Conservation (phyloP, 1,284 basidiomycete genomes). For the Prillingera fragicola region DNA sequence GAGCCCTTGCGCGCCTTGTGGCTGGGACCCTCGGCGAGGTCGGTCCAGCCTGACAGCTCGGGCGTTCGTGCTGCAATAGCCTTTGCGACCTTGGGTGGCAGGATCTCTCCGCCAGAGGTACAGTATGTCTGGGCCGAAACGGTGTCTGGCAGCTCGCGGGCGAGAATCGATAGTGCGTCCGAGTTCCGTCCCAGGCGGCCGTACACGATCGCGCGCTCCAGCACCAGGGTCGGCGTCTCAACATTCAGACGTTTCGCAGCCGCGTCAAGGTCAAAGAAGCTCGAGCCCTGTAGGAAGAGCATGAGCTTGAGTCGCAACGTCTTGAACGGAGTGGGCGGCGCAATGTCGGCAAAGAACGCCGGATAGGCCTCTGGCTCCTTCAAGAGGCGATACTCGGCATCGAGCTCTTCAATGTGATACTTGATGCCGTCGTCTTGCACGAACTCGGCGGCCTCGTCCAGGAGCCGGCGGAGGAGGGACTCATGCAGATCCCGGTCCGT, state of each 20-base stretch:
- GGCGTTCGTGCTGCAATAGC: conserved; percentile 40
- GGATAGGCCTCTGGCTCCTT: conserved; percentile 35
- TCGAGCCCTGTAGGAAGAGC: conserved; percentile 70
- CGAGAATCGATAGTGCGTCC: conserved; percentile 62
- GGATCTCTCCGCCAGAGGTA: conserved; percentile 63
- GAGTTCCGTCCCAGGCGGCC: conserved; percentile 68
- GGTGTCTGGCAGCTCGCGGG: conserved; percentile 64
- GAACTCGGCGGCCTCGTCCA: conserved; percentile 28
- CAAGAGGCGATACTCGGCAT: conserved; percentile 42
- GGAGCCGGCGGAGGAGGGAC: conserved; percentile 27
- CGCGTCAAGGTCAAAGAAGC: conserved; percentile 57
- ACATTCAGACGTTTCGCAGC: conserved; percentile 53
- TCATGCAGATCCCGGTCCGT: conserved; percentile 36
- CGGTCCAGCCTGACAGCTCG: conserved; percentile 56
- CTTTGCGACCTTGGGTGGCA: conserved; percentile 59
- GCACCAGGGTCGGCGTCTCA: conserved; percentile 53
- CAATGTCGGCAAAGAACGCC: conserved; percentile 43
- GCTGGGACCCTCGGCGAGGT: conserved; percentile 51
- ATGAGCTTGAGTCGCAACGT: conserved; percentile 65
- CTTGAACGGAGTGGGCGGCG: conserved; percentile 67
- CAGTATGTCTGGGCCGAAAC: conserved; percentile 76
- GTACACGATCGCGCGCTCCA: conserved; percentile 73
- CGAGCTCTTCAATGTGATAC: conserved; percentile 47
- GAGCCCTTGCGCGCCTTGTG: conserved; percentile 40
- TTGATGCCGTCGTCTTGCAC: conserved; percentile 43